These are phyloP conservation scores for Prototheca wickerhamii DNA, from an alignment of 163 green algal species.

Conservation along the genomic window DNA sequence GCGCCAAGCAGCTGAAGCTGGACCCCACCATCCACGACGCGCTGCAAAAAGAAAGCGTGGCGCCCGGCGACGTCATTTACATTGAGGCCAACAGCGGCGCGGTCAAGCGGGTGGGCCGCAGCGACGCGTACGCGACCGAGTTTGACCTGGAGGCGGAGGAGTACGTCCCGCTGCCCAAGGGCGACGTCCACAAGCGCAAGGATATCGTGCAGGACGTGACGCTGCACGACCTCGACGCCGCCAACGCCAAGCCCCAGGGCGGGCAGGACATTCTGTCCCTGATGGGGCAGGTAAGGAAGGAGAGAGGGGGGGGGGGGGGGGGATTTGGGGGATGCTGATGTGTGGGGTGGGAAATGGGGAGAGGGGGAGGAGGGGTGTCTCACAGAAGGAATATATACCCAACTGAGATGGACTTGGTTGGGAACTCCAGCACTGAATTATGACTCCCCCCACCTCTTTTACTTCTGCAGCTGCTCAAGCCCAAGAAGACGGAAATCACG, in stretches of 20 bases:
- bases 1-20: conserved; percentile 97
- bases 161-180: conserved; percentile 98
- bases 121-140: conserved; percentile 92
- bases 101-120: conserved; percentile 93
- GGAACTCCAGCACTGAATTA: too few species aligned
- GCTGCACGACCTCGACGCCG: conserved; percentile 93
- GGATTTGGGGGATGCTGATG: too few species aligned
- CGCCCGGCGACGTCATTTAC: conserved; percentile 96
- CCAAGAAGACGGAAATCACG: conserved; percentile 98
- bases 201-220: conserved; percentile 96
- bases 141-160: conserved; percentile 98
- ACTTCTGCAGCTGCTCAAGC: conserved; percentile 90
- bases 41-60: conserved; percentile 83
- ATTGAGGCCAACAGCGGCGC: conserved; percentile 94
- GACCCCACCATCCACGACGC: conserved; percentile 96
- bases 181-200: conserved; percentile 97
- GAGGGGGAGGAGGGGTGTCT: too few species aligned
- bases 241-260: conserved; percentile 86
- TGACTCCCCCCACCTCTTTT: too few species aligned
- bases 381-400: conserved; percentile 8
- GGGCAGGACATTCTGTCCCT: conserved; percentile 86
- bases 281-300: too few species aligned
- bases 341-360: too few species aligned
- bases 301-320: too few species aligned
- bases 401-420: conserved; percentile 9